A percentile compares a stretch with the other conserved stretches of the same genome.
Conservation (phyloP, 441 rosid species). For the Populus hybrid region DNA sequence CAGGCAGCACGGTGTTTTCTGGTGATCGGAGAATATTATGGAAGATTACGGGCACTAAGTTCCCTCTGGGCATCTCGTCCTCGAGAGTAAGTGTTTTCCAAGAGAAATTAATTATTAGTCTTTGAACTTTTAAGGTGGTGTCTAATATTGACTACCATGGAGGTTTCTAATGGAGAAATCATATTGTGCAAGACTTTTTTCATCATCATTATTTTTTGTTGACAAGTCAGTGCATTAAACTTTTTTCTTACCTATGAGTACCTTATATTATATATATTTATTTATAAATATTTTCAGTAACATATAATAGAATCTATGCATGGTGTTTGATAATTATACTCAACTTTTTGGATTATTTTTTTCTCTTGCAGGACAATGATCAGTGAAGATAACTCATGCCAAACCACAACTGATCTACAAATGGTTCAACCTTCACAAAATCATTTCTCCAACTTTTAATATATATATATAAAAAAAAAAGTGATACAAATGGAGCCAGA, state of each 20-base stretch:
- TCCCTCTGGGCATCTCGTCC: slow-evolving; percentile 95
- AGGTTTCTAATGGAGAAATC: background rate
- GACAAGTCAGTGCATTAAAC: no score
- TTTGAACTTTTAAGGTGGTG: background rate
- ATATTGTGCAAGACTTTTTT: background rate
- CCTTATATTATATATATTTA: no score
- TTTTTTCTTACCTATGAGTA: no score
- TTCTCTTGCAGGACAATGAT: slow-evolving; percentile 42
- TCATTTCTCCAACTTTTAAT: slow-evolving; percentile 72
- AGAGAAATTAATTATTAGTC: background rate
- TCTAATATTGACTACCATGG: slow-evolving; percentile 1
- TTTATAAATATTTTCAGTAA: no score
- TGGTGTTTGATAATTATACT: background rate
- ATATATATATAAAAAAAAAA: no score
- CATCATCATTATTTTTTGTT: background rate
- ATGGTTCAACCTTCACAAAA: slow-evolving; percentile 68
- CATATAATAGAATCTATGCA: no score
- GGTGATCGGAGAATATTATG: slow-evolving; percentile 82
- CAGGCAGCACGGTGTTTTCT: slow-evolving; percentile 84
- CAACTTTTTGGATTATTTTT: background rate
- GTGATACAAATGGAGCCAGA: background rate
- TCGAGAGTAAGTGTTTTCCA: slow-evolving; percentile 49
- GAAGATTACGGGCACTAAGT: slow-evolving; percentile 87
- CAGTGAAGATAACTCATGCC: slow-evolving; percentile 75
- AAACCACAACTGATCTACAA: slow-evolving; percentile 67